Conservation (phyloP, 1,284 basidiomycete species). For the Meira miltonrushii region DNA sequence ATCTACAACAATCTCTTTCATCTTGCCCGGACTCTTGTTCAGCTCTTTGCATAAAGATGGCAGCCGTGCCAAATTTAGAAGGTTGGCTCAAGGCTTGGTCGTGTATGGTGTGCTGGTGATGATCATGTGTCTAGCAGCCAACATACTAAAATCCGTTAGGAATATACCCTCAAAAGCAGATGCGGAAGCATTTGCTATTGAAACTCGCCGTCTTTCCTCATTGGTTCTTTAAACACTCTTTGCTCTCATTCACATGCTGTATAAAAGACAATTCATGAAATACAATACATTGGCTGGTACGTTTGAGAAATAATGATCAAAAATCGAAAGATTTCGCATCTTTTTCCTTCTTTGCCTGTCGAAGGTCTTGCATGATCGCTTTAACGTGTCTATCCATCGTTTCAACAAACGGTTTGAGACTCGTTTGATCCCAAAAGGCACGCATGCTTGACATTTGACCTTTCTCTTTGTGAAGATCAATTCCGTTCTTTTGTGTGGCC, state of each 20-base stretch:
- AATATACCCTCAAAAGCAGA: background rate
- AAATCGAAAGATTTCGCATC: constrained; percentile 6
- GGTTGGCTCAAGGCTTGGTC: constrained; percentile 22
- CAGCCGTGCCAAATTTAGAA: constrained; percentile 18
- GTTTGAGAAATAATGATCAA: background rate
- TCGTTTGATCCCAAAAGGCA: constrained; percentile 59
- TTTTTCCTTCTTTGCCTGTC: constrained; percentile 18
- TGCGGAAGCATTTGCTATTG: background rate
- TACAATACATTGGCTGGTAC: background rate
- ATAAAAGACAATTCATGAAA: background rate
- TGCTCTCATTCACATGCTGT: background rate
- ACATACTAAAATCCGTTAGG: constrained; percentile 29
- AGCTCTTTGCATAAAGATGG: constrained; percentile 25
- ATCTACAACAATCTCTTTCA: constrained; percentile 92
- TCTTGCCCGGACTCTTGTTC: constrained; percentile 64
- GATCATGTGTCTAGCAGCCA: constrained; percentile 34
- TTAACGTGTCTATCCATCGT: constrained; percentile 72
- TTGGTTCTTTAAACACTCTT: background rate
- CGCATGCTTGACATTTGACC: constrained; percentile 28
- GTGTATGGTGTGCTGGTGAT: constrained; percentile 35
- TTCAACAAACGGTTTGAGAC: constrained; percentile 79
- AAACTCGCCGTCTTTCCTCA: background rate
- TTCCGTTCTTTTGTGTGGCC: constrained; percentile 24
- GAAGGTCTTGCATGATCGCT: constrained; percentile 54
- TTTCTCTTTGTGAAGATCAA: constrained; percentile 17